Conservation (phyloP, 768 basidiomycete species). For the Podaxis carcinomalis region DNA sequence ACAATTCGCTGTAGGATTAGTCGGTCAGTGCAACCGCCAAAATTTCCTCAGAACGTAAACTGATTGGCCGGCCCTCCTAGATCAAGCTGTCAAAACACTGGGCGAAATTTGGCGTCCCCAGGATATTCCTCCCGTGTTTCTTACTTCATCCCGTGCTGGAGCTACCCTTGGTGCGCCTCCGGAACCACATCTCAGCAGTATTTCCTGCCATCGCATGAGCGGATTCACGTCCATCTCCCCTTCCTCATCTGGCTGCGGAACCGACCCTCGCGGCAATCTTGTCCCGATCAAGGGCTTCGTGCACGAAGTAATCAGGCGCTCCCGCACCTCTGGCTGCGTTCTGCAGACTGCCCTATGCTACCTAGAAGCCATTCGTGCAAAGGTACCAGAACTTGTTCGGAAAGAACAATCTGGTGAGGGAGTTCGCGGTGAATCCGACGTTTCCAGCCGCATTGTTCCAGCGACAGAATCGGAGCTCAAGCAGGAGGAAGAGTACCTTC, state of each 20-base stretch:
- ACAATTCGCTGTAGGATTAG: slow-evolving; percentile 63
- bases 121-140: slow-evolving; percentile 58
- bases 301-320: slow-evolving; percentile 84
- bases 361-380: slow-evolving; percentile 74
- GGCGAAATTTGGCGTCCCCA: slow-evolving; percentile 80
- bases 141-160: slow-evolving; percentile 14
- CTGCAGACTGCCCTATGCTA: slow-evolving; percentile 88
- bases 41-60: not conserved
- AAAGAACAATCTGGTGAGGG: slow-evolving; percentile 45
- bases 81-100: slow-evolving; percentile 75
- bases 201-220: slow-evolving; percentile 45
- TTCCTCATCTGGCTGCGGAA: slow-evolving; percentile 14
- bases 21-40: slow-evolving; percentile 48
- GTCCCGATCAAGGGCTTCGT: slow-evolving; percentile 75
- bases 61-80: slow-evolving; percentile 29
- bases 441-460: slow-evolving; percentile 36
- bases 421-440: slow-evolving; percentile 34
- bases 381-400: slow-evolving; percentile 57
- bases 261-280: slow-evolving; percentile 31
- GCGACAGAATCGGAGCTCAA: slow-evolving; percentile 41
- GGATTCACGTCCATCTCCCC: slow-evolving; percentile 4
- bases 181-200: slow-evolving; percentile 23
- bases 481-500: slow-evolving; percentile 31
- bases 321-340: slow-evolving; percentile 77
- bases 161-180: slow-evolving; percentile 2